Conservation (phyloP, 1,284 basidiomycete genomes). For the Takashimella koratensis region DNA sequence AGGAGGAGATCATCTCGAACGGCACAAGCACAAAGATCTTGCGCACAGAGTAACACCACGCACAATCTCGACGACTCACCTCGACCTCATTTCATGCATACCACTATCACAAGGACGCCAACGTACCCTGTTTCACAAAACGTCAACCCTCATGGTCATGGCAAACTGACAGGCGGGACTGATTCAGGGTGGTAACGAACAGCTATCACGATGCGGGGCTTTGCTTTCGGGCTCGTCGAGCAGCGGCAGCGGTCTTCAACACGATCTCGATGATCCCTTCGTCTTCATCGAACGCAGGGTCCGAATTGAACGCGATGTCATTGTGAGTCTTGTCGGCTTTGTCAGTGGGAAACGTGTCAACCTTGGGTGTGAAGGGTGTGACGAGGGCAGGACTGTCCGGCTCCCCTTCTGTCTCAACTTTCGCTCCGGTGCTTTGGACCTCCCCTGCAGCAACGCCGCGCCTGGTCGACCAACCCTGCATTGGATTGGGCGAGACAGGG, state of each 20-base stretch:
- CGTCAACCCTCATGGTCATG: no score
- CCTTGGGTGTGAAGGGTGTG: neutral
- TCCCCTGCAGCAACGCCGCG: neutral
- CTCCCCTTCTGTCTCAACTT: neutral
- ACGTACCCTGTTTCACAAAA: no score
- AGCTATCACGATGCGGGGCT: no score
- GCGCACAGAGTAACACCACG: neutral
- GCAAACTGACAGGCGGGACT: no score
- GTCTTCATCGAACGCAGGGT: neutral
- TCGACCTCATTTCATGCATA: no score
- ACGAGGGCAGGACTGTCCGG: neutral
- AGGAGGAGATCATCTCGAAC: neutral
- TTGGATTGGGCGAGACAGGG: neutral
- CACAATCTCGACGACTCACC: no score
- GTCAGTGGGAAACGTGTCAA: neutral
- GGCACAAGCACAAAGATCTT: neutral
- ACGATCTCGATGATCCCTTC: neutral
- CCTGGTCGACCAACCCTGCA: neutral
- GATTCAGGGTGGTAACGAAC: no score
- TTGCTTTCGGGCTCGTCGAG: neutral
- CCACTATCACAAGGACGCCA: no score
- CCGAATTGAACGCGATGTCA: neutral
- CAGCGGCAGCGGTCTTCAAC: neutral
- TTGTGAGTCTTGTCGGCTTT: neutral
- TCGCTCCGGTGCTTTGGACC: neutral